Evolutionary conservation across 2,329 filamentous ascomycete genomes (phyloP), one percentile per base, ranked within the genome.

Genomic region (Aureobasidium vineae): DNA sequence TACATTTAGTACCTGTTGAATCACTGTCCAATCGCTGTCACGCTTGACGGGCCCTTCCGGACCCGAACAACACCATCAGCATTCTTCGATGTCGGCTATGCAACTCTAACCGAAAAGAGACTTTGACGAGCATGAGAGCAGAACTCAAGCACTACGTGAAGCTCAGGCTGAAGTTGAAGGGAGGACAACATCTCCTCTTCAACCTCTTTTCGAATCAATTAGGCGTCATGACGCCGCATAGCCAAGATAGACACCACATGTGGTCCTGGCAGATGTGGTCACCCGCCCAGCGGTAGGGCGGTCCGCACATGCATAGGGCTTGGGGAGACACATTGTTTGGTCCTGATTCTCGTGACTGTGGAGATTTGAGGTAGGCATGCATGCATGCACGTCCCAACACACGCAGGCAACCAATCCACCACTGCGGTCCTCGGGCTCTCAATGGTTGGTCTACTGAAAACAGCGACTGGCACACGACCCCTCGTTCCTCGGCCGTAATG

Each of bases 271-370:
- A 61, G 26, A 50, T 50, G 43, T 61, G 57, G 43, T 61, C 57
- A 61, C 57, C 43, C 57, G 57, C 43, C 19, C 57, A 23, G 16
- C 41, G 41, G 45, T 31, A 49, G 26, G 33, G 21, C 28, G 41
- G 45, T 26, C 41, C 57, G 45, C 57, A 61, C 57, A 50, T 38
- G 31, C 43, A 61, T 38, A 49, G 38, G 23, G 56, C 56, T 59
- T 59, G 56, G 28, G 40, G 28, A 59, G 19, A 59, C 40, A 45
- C 40, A 43, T 45, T 28, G 56, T 59, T 59, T 59, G 56, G 56
- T 59, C 56, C 40, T 59, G 56, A 45, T 45, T 45, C 56, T 59
- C 38, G 56, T 59, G 56, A 59, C 56, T 47, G 54, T 59, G 56
- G 40, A 33, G 56, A 59, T 59, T 47, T 50, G 49, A 11, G 8